These are phyloP conservation scores for Adiantum capillusveneris DNA, from an alignment of 75 land plant genomes.

Conservation along the genomic window DNA sequence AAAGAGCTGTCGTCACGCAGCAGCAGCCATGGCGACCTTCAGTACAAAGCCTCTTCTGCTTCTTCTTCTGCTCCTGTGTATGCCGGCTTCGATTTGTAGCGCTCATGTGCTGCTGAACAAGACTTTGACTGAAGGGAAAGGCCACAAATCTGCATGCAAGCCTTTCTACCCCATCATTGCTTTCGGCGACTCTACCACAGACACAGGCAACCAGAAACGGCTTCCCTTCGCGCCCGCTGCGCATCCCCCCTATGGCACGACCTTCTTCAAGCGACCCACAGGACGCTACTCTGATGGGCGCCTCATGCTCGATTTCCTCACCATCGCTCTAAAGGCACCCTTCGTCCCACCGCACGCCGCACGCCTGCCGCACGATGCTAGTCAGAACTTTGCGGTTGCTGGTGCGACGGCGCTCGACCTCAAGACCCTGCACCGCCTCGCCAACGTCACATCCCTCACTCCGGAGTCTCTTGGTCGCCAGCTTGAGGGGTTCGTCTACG, in stretches of 20 bases:
- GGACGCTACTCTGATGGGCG: slow-evolving; percentile 42
- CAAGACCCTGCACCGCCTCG: slow-evolving; percentile 14
- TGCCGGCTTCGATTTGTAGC: no score
- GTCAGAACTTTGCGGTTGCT: slow-evolving; percentile 68
- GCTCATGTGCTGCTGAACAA: no score
- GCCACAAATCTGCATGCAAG: no score
- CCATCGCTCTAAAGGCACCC: not conserved
- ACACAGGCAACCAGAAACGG: slow-evolving; percentile 76
- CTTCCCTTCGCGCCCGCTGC: slow-evolving; percentile 31
- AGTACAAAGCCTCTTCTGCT: no score
- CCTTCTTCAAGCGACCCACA: no score
- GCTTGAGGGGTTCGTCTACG: slow-evolving; percentile 33
- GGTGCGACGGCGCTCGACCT: slow-evolving; percentile 55
- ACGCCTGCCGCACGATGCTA: slow-evolving; percentile 25
- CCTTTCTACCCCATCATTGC: no score
- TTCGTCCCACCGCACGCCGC: not conserved
- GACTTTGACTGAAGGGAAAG: no score
- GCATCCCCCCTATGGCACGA: slow-evolving; percentile 32
- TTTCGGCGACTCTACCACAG: slow-evolving; percentile 64
- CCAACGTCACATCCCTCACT: slow-evolving; percentile 6
- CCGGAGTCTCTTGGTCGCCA: slow-evolving; percentile 53
- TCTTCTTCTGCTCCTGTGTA: no score
- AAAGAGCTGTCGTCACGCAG: no score
- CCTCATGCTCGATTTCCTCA: slow-evolving; percentile 24
- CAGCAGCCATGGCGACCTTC: no score